Percentiles rank a stretch among this genome's conserved stretches.
Evolutionary conservation across 768 basidiomycete species (phyloP).

Genomic region (Pleurotus citrinopileatus): DNA sequence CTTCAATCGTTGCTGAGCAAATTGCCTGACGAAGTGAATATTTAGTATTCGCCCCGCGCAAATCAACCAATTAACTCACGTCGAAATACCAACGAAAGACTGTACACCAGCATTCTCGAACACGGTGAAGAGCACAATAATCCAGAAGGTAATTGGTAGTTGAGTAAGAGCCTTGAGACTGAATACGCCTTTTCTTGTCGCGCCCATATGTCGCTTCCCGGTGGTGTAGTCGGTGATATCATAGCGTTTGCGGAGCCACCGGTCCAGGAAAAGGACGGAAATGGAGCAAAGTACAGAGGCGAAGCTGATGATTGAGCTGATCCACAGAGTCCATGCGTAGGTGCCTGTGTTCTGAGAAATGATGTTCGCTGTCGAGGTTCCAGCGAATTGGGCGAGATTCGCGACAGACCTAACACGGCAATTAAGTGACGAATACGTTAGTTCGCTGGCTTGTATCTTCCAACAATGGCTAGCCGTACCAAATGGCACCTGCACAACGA

Average conservation of each 20-base stretch:
- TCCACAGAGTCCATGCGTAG: constrained; percentile 41
- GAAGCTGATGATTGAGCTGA: constrained; percentile 32
- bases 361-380: constrained; percentile 38
- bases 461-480: constrained; percentile 18
- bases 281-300: constrained; percentile 37
- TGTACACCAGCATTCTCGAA: constrained; percentile 43
- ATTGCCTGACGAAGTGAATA: constrained; percentile 26
- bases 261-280: constrained; percentile 32
- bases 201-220: constrained; percentile 26
- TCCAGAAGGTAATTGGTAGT: constrained; percentile 38
- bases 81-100: constrained; percentile 41
- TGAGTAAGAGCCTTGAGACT: constrained; percentile 27
- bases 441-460: not conserved
- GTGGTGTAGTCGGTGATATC: constrained; percentile 33
- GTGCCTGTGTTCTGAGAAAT: constrained; percentile 34
- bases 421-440: not conserved
- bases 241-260: constrained; percentile 30
- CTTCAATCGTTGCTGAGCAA: constrained; percentile 37
- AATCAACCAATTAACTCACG: constrained; percentile 22
- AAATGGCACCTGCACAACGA: constrained; percentile 26
- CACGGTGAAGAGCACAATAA: constrained; percentile 33
- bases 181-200: constrained; percentile 23
- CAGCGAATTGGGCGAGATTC: constrained; percentile 37
- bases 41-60: not conserved
- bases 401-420: constrained; percentile 35